Conservation (phyloP, 371 early-diverging fungal species). For the Circinella minor region DNA sequence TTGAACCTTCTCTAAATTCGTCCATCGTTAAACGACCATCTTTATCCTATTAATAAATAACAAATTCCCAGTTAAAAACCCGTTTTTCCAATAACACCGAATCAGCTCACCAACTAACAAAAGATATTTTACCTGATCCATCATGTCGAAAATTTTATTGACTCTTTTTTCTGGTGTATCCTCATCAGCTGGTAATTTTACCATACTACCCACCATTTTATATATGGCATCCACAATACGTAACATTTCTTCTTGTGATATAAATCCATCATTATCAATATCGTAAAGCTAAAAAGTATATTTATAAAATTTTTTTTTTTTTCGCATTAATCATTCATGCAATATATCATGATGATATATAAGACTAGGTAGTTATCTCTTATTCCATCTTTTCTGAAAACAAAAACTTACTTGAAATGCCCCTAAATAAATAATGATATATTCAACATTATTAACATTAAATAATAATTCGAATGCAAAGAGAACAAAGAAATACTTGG, state of each 20-base stretch:
- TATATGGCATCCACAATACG: slow-evolving; percentile 92
- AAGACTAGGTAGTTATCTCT: no score
- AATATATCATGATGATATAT: neutral
- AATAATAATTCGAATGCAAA: neutral
- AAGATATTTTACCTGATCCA: slow-evolving; percentile 76
- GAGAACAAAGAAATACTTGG: neutral
- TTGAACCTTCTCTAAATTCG: slow-evolving; percentile 89
- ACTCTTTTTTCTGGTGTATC: slow-evolving; percentile 94
- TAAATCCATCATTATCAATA: slow-evolving; percentile 88
- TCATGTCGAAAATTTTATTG: slow-evolving; percentile 85
- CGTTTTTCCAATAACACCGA: slow-evolving; percentile 2
- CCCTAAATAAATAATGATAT: slow-evolving; percentile 31
- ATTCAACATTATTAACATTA: neutral
- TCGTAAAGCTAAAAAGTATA: slow-evolving; percentile 76
- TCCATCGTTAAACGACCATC: slow-evolving; percentile 82
- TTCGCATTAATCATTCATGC: neutral
- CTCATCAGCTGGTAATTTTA: slow-evolving; percentile 87
- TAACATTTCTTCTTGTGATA: slow-evolving; percentile 90
- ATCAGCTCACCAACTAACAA: no score
- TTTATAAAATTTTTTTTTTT: neutral
- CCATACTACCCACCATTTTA: slow-evolving; percentile 92
- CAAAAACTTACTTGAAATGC: slow-evolving; percentile 51
- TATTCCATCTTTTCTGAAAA: neutral
- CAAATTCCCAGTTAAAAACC: neutral
- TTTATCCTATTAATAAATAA: slow-evolving; percentile 53